Base-by-base conservation (phyloP, 2,329 filamentous ascomycete genomes). In the Fusarium protoensiforme region DNA sequence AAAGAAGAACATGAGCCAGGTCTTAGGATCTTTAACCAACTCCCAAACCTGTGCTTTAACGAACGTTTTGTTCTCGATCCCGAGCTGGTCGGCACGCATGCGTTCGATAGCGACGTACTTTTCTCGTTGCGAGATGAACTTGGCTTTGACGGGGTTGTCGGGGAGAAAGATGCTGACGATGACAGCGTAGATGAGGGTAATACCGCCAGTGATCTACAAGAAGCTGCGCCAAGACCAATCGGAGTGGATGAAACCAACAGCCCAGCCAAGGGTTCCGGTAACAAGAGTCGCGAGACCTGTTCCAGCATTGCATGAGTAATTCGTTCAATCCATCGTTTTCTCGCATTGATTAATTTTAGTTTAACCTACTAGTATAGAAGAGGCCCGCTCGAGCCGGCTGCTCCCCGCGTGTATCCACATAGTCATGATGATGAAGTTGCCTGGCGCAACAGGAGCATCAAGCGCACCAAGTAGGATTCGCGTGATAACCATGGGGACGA, bases 1-100 rank as follows among this genome's bases (percentile, higher is more conserved):
- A 20, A 90, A 83, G 4, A 89, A 69, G 68, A 89, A 89, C 14
- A 91, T 78, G 24, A 90, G 84, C 88, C 88, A 91, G 0, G 88
- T 89, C 80, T 91, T 90, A 0, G 88, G 86, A 72, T 91, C 89
- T 6, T 77, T 68, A 0, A 85, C 69, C 1, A 84, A 84, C 73
- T 88, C 86, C 9, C 81, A 79, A 43, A 87, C 82, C 70, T 88
- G 86, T 63, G 64, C 65, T n/a, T 35, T 53, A 56, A 86, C 86
- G 31, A 87, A 73, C 74, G 84, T 78, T 74, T 88, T 43, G 39
- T 43, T 43, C 39, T 43, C 39, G 11, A 43, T 43, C 5, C 39
- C 39, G 7, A 43, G n/a, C 7, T 43, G 8, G 14, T 43, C 39
- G 18, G 39, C 39, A 20, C 39, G n/a, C 20, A 43, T 20, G 9